Conservation (phyloP, 1,284 basidiomycete species). For the Kwoniella shivajii region DNA sequence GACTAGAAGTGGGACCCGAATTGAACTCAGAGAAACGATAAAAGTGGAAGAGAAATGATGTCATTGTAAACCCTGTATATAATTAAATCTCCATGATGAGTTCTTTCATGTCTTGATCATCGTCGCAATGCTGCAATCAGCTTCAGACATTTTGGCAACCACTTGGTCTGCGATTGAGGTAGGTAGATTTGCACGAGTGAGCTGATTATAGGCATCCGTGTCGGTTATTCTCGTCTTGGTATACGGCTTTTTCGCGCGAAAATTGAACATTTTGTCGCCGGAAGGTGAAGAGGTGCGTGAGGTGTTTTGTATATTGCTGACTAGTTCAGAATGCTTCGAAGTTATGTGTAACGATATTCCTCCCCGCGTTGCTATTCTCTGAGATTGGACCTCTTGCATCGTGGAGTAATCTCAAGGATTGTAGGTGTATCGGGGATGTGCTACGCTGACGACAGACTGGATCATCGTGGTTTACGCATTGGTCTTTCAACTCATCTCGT, state of each 20-base stretch:
- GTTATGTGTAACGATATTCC: conserved; percentile 44
- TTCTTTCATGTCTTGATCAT: not conserved
- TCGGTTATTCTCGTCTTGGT: conserved; percentile 47
- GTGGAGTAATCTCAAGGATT: conserved; percentile 39
- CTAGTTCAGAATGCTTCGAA: conserved; percentile 37
- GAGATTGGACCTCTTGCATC: conserved; percentile 50
- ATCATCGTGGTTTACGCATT: conserved; percentile 45
- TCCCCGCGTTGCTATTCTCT: conserved; percentile 49
- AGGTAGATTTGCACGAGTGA: not conserved
- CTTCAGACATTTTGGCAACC: conserved; percentile 23
- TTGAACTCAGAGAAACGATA: not conserved
- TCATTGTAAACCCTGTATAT: too few species aligned
- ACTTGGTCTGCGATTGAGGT: conserved; percentile 29
- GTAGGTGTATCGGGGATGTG: conserved; percentile 21
- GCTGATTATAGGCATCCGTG: conserved; percentile 31
- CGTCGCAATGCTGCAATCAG: conserved; percentile 3
- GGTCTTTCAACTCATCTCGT: conserved; percentile 43
- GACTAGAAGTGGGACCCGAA: conserved; percentile 16
- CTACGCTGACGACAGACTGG: conserved; percentile 33
- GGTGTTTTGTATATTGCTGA: not conserved
- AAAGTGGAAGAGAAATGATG: not conserved
- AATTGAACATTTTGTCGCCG: conserved; percentile 27
- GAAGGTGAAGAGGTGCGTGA: conserved; percentile 39
- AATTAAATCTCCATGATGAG: conserved; percentile 3
- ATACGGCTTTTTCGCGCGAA: conserved; percentile 38